Evolutionary conservation across 768 basidiomycete genomes (phyloP).

Genomic region (Hysterangium stoloniferum): DNA sequence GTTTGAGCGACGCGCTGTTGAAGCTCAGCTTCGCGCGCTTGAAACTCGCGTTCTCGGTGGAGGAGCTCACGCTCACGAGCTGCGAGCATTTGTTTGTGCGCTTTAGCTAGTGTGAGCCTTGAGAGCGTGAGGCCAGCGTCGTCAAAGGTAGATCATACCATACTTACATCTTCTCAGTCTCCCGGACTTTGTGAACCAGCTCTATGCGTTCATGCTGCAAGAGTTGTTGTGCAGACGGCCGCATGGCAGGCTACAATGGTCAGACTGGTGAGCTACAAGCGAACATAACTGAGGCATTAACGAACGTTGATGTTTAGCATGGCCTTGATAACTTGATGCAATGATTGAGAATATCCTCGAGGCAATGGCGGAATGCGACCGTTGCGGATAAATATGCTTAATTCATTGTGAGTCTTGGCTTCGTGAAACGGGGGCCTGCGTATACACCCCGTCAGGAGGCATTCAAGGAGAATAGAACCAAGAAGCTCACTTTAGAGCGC

Average conservation of each 20-base stretch:
- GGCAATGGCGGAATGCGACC: conserved; percentile 90
- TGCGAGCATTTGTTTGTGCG: conserved; percentile 46
- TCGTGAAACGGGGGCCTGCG: conserved; percentile 78
- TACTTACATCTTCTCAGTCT: conserved; percentile 71
- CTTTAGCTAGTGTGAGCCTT: conserved; percentile 62
- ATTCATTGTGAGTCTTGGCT: conserved; percentile 82
- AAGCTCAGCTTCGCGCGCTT: conserved; percentile 48
- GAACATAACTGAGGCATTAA: conserved; percentile 9
- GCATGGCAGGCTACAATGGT: conserved; percentile 66
- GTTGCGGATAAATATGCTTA: conserved; percentile 76
- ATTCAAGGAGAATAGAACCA: not conserved
- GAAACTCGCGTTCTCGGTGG: conserved; percentile 58
- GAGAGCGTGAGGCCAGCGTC: not conserved
- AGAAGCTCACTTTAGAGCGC: conserved; percentile 62
- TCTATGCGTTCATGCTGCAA: conserved; percentile 74
- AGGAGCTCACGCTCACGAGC: conserved; percentile 57
- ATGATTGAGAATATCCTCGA: conserved; percentile 66
- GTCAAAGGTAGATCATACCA: not conserved
- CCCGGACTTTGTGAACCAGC: conserved; percentile 61
- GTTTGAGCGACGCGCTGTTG: conserved; percentile 9
- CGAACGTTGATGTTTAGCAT: conserved; percentile 82
- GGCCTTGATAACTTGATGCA: conserved; percentile 69
- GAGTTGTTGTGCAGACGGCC: conserved; percentile 74
- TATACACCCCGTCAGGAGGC: not conserved
- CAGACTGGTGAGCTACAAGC: conserved; percentile 1